Conservation (phyloP, 1,284 basidiomycete genomes). For the Melanopsichium pennsylvanicum region DNA sequence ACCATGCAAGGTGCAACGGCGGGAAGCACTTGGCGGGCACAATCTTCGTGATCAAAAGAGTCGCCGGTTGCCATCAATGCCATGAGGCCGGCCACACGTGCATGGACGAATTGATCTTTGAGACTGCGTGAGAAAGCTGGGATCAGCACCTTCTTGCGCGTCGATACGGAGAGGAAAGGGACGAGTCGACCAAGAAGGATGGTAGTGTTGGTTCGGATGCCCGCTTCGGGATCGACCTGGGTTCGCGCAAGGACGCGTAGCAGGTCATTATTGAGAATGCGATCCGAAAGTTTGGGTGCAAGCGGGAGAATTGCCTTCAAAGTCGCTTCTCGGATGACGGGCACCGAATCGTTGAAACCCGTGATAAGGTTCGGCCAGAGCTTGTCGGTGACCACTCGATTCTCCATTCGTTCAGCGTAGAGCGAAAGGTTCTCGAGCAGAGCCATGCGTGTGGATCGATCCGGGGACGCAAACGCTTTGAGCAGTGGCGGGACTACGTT, state of each 20-base stretch:
- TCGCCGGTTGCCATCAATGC: conserved; percentile 94
- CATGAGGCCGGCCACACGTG: conserved; percentile 92
- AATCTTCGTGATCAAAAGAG: conserved; percentile 72
- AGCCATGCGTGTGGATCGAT: conserved; percentile 92
- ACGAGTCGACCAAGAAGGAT: conserved; percentile 92
- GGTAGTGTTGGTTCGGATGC: conserved; percentile 96
- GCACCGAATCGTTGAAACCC: conserved; percentile 92
- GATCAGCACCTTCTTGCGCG: conserved; percentile 92
- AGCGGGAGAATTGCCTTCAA: conserved; percentile 85
- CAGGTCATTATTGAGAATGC: conserved; percentile 95
- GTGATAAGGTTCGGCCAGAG: conserved; percentile 95
- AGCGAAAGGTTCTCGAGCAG: conserved; percentile 84
- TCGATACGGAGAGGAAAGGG: conserved; percentile 82
- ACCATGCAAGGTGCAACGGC: conserved; percentile 59
- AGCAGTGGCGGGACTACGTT: conserved; percentile 50
- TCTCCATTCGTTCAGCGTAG: conserved; percentile 86
- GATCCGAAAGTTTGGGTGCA: conserved; percentile 81
- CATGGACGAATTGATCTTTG: conserved; percentile 90
- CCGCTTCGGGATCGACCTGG: conserved; percentile 89
- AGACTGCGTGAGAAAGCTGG: conserved; percentile 91
- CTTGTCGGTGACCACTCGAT: conserved; percentile 82
- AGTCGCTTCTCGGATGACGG: conserved; percentile 91
- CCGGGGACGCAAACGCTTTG: conserved; percentile 66
- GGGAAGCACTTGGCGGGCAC: conserved; percentile 53
- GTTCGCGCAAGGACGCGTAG: conserved; percentile 89